Percentiles rank a stretch among this genome's conserved stretches.
These are phyloP conservation scores for Nematocida major DNA, from an alignment of 371 early-diverging fungal genomes.

Conservation along the genomic window DNA sequence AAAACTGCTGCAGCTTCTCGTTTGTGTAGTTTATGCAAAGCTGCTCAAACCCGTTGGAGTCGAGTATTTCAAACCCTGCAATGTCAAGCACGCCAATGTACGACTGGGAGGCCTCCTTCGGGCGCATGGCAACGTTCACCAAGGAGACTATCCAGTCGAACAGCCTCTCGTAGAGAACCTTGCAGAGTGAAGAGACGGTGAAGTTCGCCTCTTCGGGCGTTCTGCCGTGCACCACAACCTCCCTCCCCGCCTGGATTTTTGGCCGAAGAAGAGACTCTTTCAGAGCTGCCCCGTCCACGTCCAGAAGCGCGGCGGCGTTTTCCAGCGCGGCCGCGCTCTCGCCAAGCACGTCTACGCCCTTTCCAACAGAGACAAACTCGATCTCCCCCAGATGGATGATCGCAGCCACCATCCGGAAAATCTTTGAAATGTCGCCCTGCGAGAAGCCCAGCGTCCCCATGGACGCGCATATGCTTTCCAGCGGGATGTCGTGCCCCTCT, in stretches of 20 bases:
- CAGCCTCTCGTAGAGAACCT: conserved; percentile 88
- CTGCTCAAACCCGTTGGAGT: conserved; percentile 93
- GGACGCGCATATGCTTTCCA: conserved; percentile 58
- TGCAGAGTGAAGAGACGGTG: conserved; percentile 82
- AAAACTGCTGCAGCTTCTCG: conserved; percentile 97
- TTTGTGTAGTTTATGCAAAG: conserved; percentile 99
- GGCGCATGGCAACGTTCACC: conserved; percentile 76
- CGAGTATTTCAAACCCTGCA: conserved; percentile 98
- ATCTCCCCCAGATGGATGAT: conserved; percentile 93
- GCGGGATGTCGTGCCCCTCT: conserved; percentile 79
- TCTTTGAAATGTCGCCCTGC: conserved; percentile 70
- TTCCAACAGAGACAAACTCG: conserved; percentile 70
- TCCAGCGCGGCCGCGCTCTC: conserved; percentile 68
- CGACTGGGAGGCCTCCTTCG: conserved; percentile 66
- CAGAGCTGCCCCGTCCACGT: conserved; percentile 77
- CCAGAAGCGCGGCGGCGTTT: conserved; percentile 82
- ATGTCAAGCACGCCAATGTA: conserved; percentile 99
- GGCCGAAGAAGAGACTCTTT: conserved; percentile 77
- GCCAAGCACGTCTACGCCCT: conserved; percentile 77
- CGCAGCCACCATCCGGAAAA: conserved; percentile 78
- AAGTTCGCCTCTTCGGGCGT: conserved; percentile 76
- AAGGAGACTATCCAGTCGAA: conserved; percentile 80
- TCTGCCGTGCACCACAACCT: conserved; percentile 82
- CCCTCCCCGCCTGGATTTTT: conserved; percentile 83
- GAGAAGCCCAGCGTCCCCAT: conserved; percentile 76